Percentiles rank a stretch among this genome's conserved stretches.
Conservation (phyloP, 2,329 filamentous ascomycete species). For the Pseudopyrenochaeta lycopersici region DNA sequence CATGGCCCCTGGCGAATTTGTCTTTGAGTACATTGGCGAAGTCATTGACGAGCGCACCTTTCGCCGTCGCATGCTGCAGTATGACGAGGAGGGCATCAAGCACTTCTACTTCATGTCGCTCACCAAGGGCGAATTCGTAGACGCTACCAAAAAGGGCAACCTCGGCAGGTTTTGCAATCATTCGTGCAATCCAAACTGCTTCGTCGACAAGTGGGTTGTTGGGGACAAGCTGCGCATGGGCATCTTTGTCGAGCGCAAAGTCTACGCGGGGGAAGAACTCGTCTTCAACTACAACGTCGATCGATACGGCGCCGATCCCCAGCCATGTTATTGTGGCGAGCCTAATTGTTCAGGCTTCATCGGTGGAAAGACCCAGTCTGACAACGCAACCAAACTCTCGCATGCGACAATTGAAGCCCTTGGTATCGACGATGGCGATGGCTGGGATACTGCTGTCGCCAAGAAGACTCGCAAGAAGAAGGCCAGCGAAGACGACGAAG, state of each 20-base stretch:
- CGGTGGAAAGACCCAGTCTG: conserved; percentile 96
- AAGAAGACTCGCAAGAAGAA: conserved; percentile 95
- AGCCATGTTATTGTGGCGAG: conserved; percentile 96
- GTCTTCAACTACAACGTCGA: conserved; percentile 99
- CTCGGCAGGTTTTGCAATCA: conserved; percentile 98
- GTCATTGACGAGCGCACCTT: conserved; percentile 95
- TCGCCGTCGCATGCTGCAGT: conserved; percentile 87
- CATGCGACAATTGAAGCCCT: conserved; percentile 91
- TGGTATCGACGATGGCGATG: conserved; percentile 90
- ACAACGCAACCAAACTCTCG: conserved; percentile 90
- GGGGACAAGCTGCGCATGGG: conserved; percentile 98
- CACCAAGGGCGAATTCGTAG: conserved; percentile 94
- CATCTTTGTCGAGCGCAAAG: conserved; percentile 88
- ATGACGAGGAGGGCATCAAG: conserved; percentile 95
- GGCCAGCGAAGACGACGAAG: conserved; percentile 88
- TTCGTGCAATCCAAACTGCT: conserved; percentile 98
- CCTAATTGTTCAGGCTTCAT: conserved; percentile 95
- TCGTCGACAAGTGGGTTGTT: conserved; percentile 99
- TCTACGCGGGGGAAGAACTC: conserved; percentile 90
- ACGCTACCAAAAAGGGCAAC: conserved; percentile 96
- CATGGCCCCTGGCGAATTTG: conserved; percentile 85
- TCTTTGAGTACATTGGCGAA: conserved; percentile 98
- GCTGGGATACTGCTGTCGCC: conserved; percentile 88
- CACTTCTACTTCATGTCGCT: conserved; percentile 99
- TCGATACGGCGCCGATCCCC: conserved; percentile 94